Conservation (phyloP, 2,329 filamentous ascomycete species). For the Diaporthe sp. region DNA sequence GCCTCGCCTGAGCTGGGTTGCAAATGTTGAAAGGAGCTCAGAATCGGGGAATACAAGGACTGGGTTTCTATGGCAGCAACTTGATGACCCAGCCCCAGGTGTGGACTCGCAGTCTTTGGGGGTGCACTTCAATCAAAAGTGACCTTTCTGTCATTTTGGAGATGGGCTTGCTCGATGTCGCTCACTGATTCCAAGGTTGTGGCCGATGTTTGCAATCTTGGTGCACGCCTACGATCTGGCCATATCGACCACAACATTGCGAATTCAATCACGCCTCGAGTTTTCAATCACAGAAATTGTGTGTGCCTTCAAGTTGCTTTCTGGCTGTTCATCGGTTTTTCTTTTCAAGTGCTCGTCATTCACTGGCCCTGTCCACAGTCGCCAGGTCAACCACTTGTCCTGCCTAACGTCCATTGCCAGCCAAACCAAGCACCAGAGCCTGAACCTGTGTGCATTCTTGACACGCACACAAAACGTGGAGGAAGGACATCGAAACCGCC, state of each 20-base stretch:
- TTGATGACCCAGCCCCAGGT: not conserved
- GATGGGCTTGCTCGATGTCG: not conserved
- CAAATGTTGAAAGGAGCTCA: not conserved
- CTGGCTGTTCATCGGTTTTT: fast-evolving
- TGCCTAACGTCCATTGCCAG: too few relatives aligned
- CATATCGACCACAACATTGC: not conserved
- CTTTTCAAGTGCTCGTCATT: not conserved
- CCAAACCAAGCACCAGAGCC: not conserved
- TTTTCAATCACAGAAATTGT: not conserved
- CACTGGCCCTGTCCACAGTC: not conserved
- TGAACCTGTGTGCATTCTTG: not conserved
- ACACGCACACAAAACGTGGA: not conserved
- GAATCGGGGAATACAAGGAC: not conserved
- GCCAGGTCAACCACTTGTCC: not conserved
- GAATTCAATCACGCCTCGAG: not conserved
- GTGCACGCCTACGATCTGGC: not conserved
- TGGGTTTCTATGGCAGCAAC: not conserved
- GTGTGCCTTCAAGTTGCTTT: not conserved
- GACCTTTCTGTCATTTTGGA: not conserved
- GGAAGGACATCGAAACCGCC: not conserved
- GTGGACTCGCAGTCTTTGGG: not conserved
- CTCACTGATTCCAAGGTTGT: not conserved
- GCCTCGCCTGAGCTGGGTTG: not conserved
- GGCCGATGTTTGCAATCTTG: not conserved
- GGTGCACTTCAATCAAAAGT: too few relatives aligned